Base-by-base conservation (phyloP, 202 grass and related monocot species). In the Musa balbisiana region DNA sequence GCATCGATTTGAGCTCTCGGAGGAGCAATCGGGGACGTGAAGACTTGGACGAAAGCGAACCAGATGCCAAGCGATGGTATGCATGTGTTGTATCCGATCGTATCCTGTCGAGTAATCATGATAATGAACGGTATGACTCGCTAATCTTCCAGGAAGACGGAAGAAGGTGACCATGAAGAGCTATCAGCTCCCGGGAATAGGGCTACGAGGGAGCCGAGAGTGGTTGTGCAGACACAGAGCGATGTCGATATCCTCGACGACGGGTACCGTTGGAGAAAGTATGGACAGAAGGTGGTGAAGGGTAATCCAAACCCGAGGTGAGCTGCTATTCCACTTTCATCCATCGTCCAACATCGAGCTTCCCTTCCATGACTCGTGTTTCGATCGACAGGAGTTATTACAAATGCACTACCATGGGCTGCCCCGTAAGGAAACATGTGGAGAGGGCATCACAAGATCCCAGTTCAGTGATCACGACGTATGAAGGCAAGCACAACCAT, bases 41-140 rank as follows among this genome's bases (percentile, higher is more conserved):
- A 22, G 84, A 82, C 33, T 52, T 75, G 1, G 64, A 80, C 52
- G 69, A 82, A 59, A 71, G 76, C 59, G 76, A 87, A 62, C 74
- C 66, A 33, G 80, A 80, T 10, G 69, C 84, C 2, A 87, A 87
- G 78, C 64, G 84, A 55, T 87, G 79, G 84, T 87, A 79, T 79
- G 75, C 62, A 75, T 22, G 10, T 21, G 2, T 9, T 43, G 9
- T 51, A 3, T 29, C 13, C 43, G 20, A 51, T 49, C 15, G 50
- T 1, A 53, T 55, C 64, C 43, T 8, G 22, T 17, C 1, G 51
- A 12, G 8, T 2, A n/a, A 3, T 21, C 9, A 49, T 16, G 6
- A 10, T 27, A 27, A 27, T 27, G 27, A 27, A 27, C 27, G 2
- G 27, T 27, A 2, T 22, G 19, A 21, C 49, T 19, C 2, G 6